These are phyloP conservation scores for Chalciporus chontae DNA, from an alignment of 768 basidiomycete genomes.

Conservation along the genomic window DNA sequence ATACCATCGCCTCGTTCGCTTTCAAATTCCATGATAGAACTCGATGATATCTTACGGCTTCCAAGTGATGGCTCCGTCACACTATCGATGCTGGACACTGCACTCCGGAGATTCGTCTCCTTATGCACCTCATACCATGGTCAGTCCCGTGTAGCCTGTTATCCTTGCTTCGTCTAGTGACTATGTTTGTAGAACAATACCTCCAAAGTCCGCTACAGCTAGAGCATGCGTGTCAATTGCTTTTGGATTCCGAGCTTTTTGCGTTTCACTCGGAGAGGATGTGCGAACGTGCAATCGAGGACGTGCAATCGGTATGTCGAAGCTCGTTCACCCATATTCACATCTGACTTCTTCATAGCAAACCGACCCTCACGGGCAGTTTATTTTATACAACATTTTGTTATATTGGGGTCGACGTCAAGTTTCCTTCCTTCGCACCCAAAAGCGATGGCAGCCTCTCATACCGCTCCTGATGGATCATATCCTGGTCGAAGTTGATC, in stretches of 20 bases:
- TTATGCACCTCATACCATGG: slow-evolving; percentile 88
- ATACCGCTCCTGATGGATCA: slow-evolving; percentile 84
- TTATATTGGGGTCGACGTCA: slow-evolving; percentile 70
- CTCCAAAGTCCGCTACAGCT: slow-evolving; percentile 81
- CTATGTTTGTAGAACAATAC: slow-evolving; percentile 62
- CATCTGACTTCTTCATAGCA: slow-evolving; percentile 41
- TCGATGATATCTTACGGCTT: slow-evolving; percentile 77
- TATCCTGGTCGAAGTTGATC: slow-evolving; percentile 76
- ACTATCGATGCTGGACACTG: slow-evolving; percentile 72
- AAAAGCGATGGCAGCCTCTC: slow-evolving; percentile 80
- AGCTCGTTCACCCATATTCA: background rate
- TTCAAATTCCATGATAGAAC: slow-evolving; percentile 49
- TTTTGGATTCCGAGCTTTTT: slow-evolving; percentile 86
- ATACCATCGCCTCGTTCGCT: background rate
- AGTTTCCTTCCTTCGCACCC: slow-evolving; percentile 67
- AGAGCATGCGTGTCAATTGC: slow-evolving; percentile 72
- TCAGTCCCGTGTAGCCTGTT: slow-evolving; percentile 32
- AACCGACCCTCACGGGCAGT: slow-evolving; percentile 81
- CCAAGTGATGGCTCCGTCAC: slow-evolving; percentile 57
- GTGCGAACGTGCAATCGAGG: slow-evolving; percentile 73
- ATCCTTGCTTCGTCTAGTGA: background rate
- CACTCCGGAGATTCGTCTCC: slow-evolving; percentile 70
- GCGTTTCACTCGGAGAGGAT: slow-evolving; percentile 89
- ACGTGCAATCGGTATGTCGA: slow-evolving; percentile 58
- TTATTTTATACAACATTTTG: slow-evolving; percentile 77